Conservation (phyloP, 164 flowering plant species). For the Houttuynia cordata region DNA sequence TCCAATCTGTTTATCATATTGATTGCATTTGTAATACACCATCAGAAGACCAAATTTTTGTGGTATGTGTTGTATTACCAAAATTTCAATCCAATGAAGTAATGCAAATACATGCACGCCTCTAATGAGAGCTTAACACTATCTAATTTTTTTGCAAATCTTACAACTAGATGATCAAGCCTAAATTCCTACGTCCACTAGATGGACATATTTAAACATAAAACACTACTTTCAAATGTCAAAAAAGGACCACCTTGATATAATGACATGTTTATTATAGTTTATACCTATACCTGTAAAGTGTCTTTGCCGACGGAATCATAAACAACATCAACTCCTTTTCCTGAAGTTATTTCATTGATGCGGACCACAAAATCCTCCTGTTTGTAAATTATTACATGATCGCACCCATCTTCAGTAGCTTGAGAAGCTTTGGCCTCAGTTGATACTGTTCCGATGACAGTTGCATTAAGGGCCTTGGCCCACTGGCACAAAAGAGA, state of each 20-base stretch:
- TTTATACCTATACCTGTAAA: conserved; percentile 24
- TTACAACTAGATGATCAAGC: too few relatives aligned
- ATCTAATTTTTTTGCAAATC: too few relatives aligned
- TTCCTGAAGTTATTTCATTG: conserved; percentile 28
- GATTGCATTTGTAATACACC: too few relatives aligned
- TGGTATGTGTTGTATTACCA: too few relatives aligned
- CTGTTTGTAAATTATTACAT: conserved; percentile 53
- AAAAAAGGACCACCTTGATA: not conserved
- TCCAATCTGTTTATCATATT: too few relatives aligned
- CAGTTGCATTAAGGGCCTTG: conserved; percentile 82
- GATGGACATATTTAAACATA: too few relatives aligned
- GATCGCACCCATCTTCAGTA: conserved; percentile 73
- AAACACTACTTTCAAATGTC: not conserved
- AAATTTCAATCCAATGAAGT: too few relatives aligned
- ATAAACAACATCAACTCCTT: conserved; percentile 25
- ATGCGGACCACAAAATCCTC: conserved; percentile 74
- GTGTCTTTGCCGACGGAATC: conserved; percentile 30
- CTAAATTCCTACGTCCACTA: too few relatives aligned
- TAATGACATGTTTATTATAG: not conserved
- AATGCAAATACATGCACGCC: too few relatives aligned
- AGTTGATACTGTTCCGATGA: conserved; percentile 87
- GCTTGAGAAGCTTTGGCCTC: conserved; percentile 82
- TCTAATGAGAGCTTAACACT: too few relatives aligned
- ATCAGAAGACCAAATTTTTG: too few relatives aligned
- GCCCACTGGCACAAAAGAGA: conserved; percentile 92